phyloP scores from a whole-genome alignment of 768 basidiomycete species.

The Russula compacta region DNA sequence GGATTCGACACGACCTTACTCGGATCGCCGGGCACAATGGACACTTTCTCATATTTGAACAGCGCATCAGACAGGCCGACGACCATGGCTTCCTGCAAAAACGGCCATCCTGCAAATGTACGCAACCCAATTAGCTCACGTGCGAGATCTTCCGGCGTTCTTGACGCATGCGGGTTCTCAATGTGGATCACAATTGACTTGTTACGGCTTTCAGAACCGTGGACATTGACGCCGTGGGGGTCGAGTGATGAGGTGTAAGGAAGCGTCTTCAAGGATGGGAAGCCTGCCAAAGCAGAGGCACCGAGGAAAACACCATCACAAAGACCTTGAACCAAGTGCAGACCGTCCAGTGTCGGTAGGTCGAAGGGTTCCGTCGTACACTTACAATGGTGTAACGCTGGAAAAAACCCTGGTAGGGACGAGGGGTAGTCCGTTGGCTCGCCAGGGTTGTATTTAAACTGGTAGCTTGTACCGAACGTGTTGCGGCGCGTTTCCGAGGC shows the following conservation, averaged over 20 bases:
- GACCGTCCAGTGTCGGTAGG: slow-evolving; percentile 77
- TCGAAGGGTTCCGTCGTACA: slow-evolving; percentile 79
- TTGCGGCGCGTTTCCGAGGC: slow-evolving; percentile 72
- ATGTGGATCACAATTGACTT: slow-evolving; percentile 91
- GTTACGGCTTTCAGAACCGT: slow-evolving; percentile 82
- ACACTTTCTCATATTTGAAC: slow-evolving; percentile 76
- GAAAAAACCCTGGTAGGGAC: slow-evolving; percentile 92
- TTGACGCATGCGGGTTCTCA: slow-evolving; percentile 59
- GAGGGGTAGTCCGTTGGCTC: slow-evolving; percentile 74
- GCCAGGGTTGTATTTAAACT: slow-evolving; percentile 59
- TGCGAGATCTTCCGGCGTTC: slow-evolving; percentile 67
- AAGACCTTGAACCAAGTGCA: slow-evolving; percentile 80
- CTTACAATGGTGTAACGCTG: slow-evolving; percentile 68
- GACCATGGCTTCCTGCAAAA: slow-evolving; percentile 86
- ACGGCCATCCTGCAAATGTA: slow-evolving; percentile 86
- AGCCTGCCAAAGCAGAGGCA: slow-evolving; percentile 80
- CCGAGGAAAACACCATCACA: slow-evolving; percentile 86
- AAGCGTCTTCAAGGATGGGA: slow-evolving; percentile 90
- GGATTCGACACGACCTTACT: slow-evolving; percentile 60
- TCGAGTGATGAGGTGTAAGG: slow-evolving; percentile 69
- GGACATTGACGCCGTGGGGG: slow-evolving; percentile 87
- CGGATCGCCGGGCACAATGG: slow-evolving; percentile 40
- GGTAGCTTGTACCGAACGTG: slow-evolving; percentile 66
- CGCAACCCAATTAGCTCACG: slow-evolving; percentile 64
- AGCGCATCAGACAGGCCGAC: slow-evolving; percentile 77